Evolutionary conservation across 108 stramenopile species (phyloP), one percentile per base, ranked within the genome.

Genomic region (Bacterosira constricta): DNA sequence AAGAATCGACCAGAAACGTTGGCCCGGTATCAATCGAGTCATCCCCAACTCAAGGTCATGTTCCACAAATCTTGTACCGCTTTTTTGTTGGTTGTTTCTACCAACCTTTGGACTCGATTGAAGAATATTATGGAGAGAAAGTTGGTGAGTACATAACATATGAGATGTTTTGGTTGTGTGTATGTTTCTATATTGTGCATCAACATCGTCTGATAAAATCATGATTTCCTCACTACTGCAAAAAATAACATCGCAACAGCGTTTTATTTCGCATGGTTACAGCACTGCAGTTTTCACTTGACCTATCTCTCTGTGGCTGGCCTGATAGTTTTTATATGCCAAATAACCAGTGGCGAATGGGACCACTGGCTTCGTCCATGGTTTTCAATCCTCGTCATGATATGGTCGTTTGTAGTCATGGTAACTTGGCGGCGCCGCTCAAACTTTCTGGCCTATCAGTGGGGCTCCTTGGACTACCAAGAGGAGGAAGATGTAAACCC

Each of bases 201-300:
- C n/a, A n/a, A n/a, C n/a, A n/a, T n/a, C n/a, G n/a, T n/a, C n/a
- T n/a, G n/a, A n/a, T n/a, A n/a, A n/a, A n/a, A n/a, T n/a, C n/a
- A n/a, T n/a, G n/a, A n/a, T n/a, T n/a, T n/a, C n/a, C n/a, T n/a
- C n/a, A n/a, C n/a, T n/a, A n/a, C n/a, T n/a, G n/a, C n/a, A n/a
- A n/a, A n/a, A n/a, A n/a, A n/a, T n/a, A n/a, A n/a, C n/a, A n/a
- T n/a, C n/a, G n/a, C n/a, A n/a, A n/a, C n/a, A n/a, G n/a, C n/a
- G n/a, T n/a, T n/a, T n/a, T n/a, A n/a, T n/a, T 99, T 99, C 75
- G 99, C 97, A 15, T 99, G 96, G 95, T 64, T 98, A 39, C 93
- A 97, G 54, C 97, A 96, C 74, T 89, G 86, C 72, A 94, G 96
- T 23, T 70, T 75, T 15, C 93, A 96, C 66, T 80, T 97, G 26